Conservation (phyloP, 768 basidiomycete species). For the Suillus paluster region DNA sequence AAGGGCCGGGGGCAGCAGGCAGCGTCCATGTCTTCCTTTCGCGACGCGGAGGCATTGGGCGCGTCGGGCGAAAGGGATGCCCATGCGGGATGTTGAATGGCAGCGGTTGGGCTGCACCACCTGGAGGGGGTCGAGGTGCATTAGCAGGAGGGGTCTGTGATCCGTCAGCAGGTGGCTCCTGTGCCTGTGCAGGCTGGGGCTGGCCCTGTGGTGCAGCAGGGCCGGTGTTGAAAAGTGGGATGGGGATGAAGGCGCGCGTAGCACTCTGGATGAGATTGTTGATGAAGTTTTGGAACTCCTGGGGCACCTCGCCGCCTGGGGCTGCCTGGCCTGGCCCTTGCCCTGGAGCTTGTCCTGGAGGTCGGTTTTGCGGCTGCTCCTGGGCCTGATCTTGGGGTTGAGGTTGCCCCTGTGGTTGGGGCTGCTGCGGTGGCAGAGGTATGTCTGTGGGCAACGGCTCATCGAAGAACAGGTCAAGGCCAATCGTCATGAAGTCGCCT, state of each 20-base stretch:
- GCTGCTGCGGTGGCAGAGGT: background rate
- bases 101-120: background rate
- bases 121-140: conserved; percentile 15
- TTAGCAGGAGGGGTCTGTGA: conserved; percentile 17
- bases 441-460: conserved; percentile 17
- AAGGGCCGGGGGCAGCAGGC: conserved; percentile 68
- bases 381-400: background rate
- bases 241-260: background rate
- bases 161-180: conserved; percentile 5
- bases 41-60: conserved; percentile 30
- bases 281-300: conserved; percentile 4
- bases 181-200: conserved; percentile 17
- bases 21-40: conserved; percentile 57
- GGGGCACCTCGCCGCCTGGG: background rate
- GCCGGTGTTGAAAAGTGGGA: background rate
- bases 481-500: conserved; percentile 40
- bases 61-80: conserved; percentile 21
- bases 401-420: background rate
- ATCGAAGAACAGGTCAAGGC: conserved; percentile 44
- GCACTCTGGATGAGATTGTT: conserved; percentile 5
- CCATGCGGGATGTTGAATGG: conserved; percentile 16
- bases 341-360: background rate
- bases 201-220: background rate
- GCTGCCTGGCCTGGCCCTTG: background rate
- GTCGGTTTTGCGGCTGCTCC: conserved; percentile 1